Conservation (phyloP, 192 early-diverging fungal species). For the Chytriomyces confervae region DNA sequence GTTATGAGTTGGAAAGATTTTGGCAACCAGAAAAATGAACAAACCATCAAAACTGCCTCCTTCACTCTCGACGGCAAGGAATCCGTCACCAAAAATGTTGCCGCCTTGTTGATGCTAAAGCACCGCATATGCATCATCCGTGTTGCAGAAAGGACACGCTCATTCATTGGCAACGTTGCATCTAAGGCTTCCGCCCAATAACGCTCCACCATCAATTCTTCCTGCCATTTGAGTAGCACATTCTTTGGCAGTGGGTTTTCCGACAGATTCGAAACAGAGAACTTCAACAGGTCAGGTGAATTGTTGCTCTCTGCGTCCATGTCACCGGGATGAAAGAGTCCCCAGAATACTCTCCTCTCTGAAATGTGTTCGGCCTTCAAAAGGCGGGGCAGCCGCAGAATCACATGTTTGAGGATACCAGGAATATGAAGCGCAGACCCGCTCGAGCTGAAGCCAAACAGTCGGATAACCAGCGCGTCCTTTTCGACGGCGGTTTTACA, state of each 20-base stretch:
- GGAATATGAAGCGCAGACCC: slow-evolving; percentile 10
- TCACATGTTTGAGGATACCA: too few relatives aligned
- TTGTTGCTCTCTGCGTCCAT: not conserved
- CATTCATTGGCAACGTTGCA: slow-evolving; percentile 12
- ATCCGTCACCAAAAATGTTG: slow-evolving; percentile 5
- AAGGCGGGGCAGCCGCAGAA: slow-evolving; percentile 1
- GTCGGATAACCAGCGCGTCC: not conserved
- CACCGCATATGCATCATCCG: slow-evolving; percentile 17
- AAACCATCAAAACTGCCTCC: slow-evolving; percentile 34
- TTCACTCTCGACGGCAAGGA: slow-evolving; percentile 22
- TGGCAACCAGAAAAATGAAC: not conserved
- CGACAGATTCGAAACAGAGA: not conserved
- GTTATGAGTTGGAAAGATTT: not conserved
- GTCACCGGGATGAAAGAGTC: slow-evolving; percentile 5
- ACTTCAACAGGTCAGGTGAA: too few relatives aligned
- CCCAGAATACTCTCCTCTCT: not conserved
- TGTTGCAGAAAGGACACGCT: slow-evolving; percentile 15
- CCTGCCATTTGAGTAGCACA: slow-evolving; percentile 12
- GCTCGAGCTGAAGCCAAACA: not conserved
- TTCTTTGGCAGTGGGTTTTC: slow-evolving; percentile 9
- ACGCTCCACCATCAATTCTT: not conserved
- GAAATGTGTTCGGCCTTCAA: not conserved
- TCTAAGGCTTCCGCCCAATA: slow-evolving; percentile 12
- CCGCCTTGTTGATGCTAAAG: slow-evolving; percentile 8
- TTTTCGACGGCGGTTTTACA: not conserved